Conservation (phyloP, 2,329 filamentous ascomycete species). For the Epichloe sibirici region DNA sequence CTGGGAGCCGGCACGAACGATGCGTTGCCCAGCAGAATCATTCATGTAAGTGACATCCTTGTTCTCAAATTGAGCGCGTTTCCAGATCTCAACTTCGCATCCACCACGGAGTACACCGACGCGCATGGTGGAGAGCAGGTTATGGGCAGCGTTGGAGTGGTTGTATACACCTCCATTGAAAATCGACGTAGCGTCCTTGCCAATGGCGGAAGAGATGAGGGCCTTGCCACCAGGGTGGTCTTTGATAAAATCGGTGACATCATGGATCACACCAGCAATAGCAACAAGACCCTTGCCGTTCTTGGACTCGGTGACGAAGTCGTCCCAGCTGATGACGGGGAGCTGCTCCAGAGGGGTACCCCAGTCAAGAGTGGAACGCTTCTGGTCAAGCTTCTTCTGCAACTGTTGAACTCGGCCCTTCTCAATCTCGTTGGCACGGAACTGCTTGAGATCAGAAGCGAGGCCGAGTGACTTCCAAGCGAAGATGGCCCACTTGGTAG, state of each 20-base stretch:
- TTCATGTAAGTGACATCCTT: slow-evolving; percentile 72
- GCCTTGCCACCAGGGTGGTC: slow-evolving; percentile 85
- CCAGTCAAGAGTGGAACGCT: slow-evolving; percentile 74
- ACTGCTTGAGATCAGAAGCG: slow-evolving; percentile 80
- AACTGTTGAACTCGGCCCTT: slow-evolving; percentile 80
- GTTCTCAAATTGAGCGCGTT: slow-evolving; percentile 72
- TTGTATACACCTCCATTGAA: slow-evolving; percentile 88
- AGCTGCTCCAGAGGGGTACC: slow-evolving; percentile 75
- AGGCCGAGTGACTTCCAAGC: slow-evolving; percentile 73
- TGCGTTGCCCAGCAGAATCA: slow-evolving; percentile 68
- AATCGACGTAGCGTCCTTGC: slow-evolving; percentile 80
- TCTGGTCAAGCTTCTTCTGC: slow-evolving; percentile 88
- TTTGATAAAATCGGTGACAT: slow-evolving; percentile 73
- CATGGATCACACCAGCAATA: slow-evolving; percentile 76
- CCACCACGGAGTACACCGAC: slow-evolving; percentile 78
- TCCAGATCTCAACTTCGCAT: slow-evolving; percentile 88
- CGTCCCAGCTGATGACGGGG: slow-evolving; percentile 76
- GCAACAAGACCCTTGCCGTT: slow-evolving; percentile 63
- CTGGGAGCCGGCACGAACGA: slow-evolving; percentile 77
- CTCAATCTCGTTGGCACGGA: slow-evolving; percentile 84
- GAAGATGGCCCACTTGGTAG: slow-evolving; percentile 85
- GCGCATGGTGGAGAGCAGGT: slow-evolving; percentile 77
- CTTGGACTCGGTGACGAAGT: slow-evolving; percentile 68
- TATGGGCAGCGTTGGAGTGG: slow-evolving; percentile 84
- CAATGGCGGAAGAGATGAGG: slow-evolving; percentile 69